A percentile compares a stretch with the other conserved stretches of the same genome.
These are phyloP conservation scores for Lepidium africanum DNA, from an alignment of 345 rosid species.

Conservation along the genomic window DNA sequence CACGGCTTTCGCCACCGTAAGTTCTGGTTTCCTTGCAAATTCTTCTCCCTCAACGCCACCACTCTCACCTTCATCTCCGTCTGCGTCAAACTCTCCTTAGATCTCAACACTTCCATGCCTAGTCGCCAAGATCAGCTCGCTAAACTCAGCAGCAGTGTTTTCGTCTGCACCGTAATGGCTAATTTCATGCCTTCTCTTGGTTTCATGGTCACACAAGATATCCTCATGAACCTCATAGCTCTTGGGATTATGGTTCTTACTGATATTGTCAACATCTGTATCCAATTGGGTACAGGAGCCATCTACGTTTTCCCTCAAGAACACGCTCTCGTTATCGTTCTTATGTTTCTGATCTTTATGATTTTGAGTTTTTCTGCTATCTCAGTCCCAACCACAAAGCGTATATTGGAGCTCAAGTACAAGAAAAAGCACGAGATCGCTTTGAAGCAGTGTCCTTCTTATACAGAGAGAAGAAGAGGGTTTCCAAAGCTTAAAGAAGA, in stretches of 20 bases:
- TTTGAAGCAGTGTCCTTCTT: constrained; percentile 32
- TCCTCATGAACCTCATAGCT: constrained; percentile 52
- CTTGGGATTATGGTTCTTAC: constrained; percentile 65
- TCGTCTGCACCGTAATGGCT: constrained; percentile 68
- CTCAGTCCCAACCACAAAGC: constrained; percentile 47
- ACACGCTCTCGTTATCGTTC: constrained; percentile 48
- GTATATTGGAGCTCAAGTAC: constrained; percentile 48
- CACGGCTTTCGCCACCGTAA: constrained; percentile 49
- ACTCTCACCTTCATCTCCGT: constrained; percentile 59
- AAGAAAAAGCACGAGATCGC: constrained; percentile 49
- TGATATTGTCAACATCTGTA: constrained; percentile 51
- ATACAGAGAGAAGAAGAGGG: constrained; percentile 15
- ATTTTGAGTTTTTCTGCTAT: constrained; percentile 55
- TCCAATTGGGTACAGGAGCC: constrained; percentile 73
- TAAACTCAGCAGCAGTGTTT: constrained; percentile 70
- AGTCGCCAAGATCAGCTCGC: constrained; percentile 72
- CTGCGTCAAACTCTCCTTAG: constrained; percentile 68
- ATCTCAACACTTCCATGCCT: constrained; percentile 91
- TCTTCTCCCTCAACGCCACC: constrained; percentile 66
- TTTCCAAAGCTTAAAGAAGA: constrained; percentile 44
- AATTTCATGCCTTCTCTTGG: constrained; percentile 87
- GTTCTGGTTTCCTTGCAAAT: constrained; percentile 69
- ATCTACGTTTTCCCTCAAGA: constrained; percentile 57
- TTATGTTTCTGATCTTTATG: constrained; percentile 51
- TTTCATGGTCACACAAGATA: constrained; percentile 52